A percentile compares a stretch with the other conserved stretches of the same genome.
Evolutionary conservation across 2,329 filamentous ascomycete genomes (phyloP).

Genomic region (Aspergillus sp.): DNA sequence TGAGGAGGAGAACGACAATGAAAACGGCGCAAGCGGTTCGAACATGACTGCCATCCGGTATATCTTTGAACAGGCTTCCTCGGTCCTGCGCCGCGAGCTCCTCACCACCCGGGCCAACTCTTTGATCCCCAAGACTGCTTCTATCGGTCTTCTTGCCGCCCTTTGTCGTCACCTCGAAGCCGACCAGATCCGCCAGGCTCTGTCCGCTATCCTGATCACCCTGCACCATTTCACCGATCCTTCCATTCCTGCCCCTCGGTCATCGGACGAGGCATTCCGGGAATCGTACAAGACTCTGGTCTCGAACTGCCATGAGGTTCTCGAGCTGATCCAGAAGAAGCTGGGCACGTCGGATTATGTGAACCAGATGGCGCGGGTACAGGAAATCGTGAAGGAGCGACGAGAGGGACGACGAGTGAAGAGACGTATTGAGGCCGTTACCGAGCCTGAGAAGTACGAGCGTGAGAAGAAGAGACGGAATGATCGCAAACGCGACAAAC

Average conservation of each 20-base stretch:
- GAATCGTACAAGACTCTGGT: slow-evolving; percentile 69
- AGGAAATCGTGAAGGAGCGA: slow-evolving; percentile 68
- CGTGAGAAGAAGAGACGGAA: slow-evolving; percentile 78
- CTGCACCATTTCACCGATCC: slow-evolving; percentile 84
- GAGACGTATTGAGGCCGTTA: slow-evolving; percentile 83
- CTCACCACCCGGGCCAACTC: slow-evolving; percentile 60
- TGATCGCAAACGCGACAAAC: slow-evolving; percentile 78
- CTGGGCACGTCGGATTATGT: slow-evolving; percentile 79
- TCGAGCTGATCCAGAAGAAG: slow-evolving; percentile 81
- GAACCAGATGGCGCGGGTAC: slow-evolving; percentile 68
- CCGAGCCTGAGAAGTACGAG: slow-evolving; percentile 74
- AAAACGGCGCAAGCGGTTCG: slow-evolving; percentile 18
- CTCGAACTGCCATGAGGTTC: slow-evolving; percentile 69
- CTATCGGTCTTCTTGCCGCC: slow-evolving; percentile 71
- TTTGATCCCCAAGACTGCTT: slow-evolving; percentile 71
- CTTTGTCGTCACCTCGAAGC: slow-evolving; percentile 63
- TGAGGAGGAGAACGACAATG: slow-evolving; percentile 42
- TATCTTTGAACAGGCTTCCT: slow-evolving; percentile 74
- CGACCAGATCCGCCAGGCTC: slow-evolving; percentile 58
- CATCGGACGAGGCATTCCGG: slow-evolving; percentile 68
- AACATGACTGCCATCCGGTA: slow-evolving; percentile 63
- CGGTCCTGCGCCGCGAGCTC: slow-evolving; percentile 74
- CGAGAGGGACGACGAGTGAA: slow-evolving; percentile 76
- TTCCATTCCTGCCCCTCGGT: slow-evolving; percentile 68
- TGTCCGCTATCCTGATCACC: slow-evolving; percentile 64